These are phyloP conservation scores for Apiotrichum brassicae DNA, from an alignment of 1,284 basidiomycete genomes.

Conservation along the genomic window DNA sequence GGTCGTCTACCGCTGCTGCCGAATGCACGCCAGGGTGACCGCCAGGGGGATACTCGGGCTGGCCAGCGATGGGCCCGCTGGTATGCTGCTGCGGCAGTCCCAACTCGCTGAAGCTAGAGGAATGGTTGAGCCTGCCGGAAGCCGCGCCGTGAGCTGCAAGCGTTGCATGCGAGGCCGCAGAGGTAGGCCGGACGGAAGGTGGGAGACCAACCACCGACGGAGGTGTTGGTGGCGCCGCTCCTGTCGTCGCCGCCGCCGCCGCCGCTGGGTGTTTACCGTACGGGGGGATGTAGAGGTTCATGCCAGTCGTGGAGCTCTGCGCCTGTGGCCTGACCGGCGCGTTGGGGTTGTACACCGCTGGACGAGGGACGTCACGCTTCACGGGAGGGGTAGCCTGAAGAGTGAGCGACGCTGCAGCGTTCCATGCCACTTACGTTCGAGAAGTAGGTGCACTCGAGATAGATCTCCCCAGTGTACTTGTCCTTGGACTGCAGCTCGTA, in stretches of 20 bases:
- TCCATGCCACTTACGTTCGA: slow-evolving; percentile 67
- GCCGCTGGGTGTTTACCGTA: slow-evolving; percentile 22
- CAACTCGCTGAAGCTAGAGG: slow-evolving; percentile 31
- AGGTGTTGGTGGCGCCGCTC: neutral
- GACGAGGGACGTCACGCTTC: slow-evolving; percentile 38
- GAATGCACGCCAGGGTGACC: neutral
- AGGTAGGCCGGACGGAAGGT: too few relatives aligned
- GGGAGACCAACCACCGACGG: too few relatives aligned
- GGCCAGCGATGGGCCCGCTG: slow-evolving; percentile 1
- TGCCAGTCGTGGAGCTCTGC: slow-evolving; percentile 37
- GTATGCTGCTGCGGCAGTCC: slow-evolving; percentile 34
- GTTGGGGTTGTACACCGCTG: slow-evolving; percentile 18
- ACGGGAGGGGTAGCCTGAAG: slow-evolving; percentile 39
- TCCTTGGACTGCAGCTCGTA: slow-evolving; percentile 81
- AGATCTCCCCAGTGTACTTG: slow-evolving; percentile 88
- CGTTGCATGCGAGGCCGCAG: too few relatives aligned
- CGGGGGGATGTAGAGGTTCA: slow-evolving; percentile 43
- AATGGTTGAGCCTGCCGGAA: neutral
- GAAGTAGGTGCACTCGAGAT: slow-evolving; percentile 91
- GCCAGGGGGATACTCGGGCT: slow-evolving; percentile 17
- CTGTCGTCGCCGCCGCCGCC: neutral
- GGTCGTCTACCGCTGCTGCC: slow-evolving; percentile 21
- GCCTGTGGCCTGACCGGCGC: slow-evolving; percentile 19
- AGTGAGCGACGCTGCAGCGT: neutral
- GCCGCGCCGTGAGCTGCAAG: too few relatives aligned